A percentile compares a stretch with the other conserved stretches of the same genome.
These are phyloP conservation scores for Trichophaea hybrida DNA, from an alignment of 2,329 filamentous ascomycete species.

Conservation along the genomic window DNA sequence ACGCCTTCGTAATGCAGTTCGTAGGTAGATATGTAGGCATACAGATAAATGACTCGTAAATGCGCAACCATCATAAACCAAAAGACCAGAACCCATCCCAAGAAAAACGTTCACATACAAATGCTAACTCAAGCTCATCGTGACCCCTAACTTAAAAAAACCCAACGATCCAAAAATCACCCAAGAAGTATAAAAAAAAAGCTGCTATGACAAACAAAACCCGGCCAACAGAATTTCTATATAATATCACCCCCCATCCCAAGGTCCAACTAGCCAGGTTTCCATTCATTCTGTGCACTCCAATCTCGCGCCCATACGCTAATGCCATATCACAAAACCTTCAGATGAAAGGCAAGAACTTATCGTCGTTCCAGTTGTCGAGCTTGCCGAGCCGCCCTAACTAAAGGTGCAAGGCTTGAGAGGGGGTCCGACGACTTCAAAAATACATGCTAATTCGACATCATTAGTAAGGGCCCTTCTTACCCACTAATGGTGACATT, in stretches of 20 bases:
- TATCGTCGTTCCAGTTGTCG: slow-evolving; percentile 53
- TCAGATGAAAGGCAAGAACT: not conserved
- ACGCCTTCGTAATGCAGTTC: no score
- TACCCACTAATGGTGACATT: slow-evolving; percentile 12
- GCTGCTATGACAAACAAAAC: not conserved
- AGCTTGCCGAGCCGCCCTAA: slow-evolving; percentile 70
- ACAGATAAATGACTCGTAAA: not conserved
- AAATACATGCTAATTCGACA: slow-evolving; percentile 51
- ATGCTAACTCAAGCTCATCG: not conserved
- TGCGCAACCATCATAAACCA: not conserved
- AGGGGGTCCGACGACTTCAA: slow-evolving; percentile 64
- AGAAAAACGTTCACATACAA: not conserved
- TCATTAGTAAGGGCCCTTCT: slow-evolving; percentile 28
- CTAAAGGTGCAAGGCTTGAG: slow-evolving; percentile 67
- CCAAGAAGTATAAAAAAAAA: not conserved
- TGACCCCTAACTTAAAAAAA: not conserved
- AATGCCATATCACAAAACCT: not conserved
- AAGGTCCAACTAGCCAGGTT: not conserved
- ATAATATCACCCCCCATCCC: not conserved
- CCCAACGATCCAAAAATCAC: not conserved
- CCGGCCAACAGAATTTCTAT: not conserved
- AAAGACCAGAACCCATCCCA: not conserved
- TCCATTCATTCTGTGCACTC: not conserved
- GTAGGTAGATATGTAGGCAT: no score
- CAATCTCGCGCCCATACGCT: not conserved